Percentiles rank a stretch among this genome's conserved stretches.
phyloP scores from a whole-genome alignment of 164 flowering plant genomes.

The Brasenia schreberi region DNA sequence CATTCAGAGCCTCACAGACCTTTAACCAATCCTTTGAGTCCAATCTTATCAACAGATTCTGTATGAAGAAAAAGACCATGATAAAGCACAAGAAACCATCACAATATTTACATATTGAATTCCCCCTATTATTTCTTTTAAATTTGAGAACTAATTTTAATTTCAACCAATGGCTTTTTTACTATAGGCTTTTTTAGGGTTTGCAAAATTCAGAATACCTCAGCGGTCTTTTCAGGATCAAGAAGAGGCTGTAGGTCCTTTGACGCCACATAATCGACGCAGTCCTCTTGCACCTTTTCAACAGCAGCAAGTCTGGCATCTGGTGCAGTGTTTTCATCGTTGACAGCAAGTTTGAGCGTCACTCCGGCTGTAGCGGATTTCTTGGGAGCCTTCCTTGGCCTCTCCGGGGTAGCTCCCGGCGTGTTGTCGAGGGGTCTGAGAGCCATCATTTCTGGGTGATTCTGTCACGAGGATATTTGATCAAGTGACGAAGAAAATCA shows the following conservation, averaged over 20 bases:
- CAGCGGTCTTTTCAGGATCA: slow-evolving; percentile 55
- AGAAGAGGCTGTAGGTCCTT: slow-evolving; percentile 44
- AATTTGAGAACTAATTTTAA: not conserved
- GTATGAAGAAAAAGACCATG: not conserved
- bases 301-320: slow-evolving; percentile 20
- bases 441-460: slow-evolving; percentile 32
- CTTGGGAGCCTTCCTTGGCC: slow-evolving; percentile 60
- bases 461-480: not conserved
- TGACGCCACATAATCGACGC: slow-evolving; percentile 60
- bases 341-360: slow-evolving; percentile 19
- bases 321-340: slow-evolving; percentile 45
- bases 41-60: slow-evolving; percentile 55
- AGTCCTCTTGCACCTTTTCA: slow-evolving; percentile 14
- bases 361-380: slow-evolving; percentile 15
- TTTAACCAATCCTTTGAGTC: slow-evolving; percentile 75
- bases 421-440: slow-evolving; percentile 76
- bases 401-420: slow-evolving; percentile 42
- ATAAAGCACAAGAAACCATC: not conserved
- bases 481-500: not conserved
- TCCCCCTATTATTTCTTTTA: not conserved
- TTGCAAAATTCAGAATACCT: slow-evolving; percentile 17
- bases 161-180: not conserved
- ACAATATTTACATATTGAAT: not conserved
- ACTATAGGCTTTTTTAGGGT: not conserved
- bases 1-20: slow-evolving; percentile 69